These are phyloP conservation scores for Aegilops speltoides DNA, from an alignment of 176 grass and related monocot genomes.

Conservation along the genomic window DNA sequence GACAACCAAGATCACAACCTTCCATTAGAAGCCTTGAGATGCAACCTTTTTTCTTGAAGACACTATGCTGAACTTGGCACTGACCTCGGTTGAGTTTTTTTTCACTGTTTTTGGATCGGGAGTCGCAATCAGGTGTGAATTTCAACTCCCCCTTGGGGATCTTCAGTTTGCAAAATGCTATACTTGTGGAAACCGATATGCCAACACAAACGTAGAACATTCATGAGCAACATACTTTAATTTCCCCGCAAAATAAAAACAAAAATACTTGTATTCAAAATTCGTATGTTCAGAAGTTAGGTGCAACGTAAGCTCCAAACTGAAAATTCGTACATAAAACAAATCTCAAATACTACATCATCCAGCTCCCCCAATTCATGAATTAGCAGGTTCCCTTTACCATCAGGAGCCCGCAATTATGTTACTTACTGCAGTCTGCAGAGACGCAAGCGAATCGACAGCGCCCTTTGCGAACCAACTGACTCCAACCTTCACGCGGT, in stretches of 20 bases:
- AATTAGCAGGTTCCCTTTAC: not conserved
- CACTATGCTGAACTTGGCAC: too few relatives aligned
- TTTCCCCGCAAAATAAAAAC: too few relatives aligned
- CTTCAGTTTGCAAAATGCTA: not conserved
- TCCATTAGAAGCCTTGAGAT: not conserved
- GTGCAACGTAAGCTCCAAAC: not conserved
- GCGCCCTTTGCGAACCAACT: slow-evolving; percentile 87
- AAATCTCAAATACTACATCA: not conserved
- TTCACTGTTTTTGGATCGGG: not conserved
- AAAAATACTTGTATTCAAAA: too few relatives aligned
- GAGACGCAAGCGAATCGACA: slow-evolving; percentile 60
- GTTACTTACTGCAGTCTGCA: slow-evolving; percentile 71
- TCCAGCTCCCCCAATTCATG: not conserved
- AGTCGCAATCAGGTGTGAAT: not conserved
- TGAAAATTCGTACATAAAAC: not conserved
- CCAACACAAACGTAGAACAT: not conserved
- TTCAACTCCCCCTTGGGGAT: not conserved
- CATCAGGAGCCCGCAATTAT: slow-evolving; percentile 48
- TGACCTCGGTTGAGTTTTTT: not conserved
- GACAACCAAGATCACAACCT: not conserved
- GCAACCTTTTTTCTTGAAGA: not conserved
- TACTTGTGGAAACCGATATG: not conserved
- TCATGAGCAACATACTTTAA: too few relatives aligned
- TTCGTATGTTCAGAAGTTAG: too few relatives aligned
- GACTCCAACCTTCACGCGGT: slow-evolving; percentile 83